A percentile compares a stretch with the other conserved stretches of the same genome.
Evolutionary conservation across 2,329 filamentous ascomycete genomes (phyloP).

Genomic region (Verticillium longisporum): DNA sequence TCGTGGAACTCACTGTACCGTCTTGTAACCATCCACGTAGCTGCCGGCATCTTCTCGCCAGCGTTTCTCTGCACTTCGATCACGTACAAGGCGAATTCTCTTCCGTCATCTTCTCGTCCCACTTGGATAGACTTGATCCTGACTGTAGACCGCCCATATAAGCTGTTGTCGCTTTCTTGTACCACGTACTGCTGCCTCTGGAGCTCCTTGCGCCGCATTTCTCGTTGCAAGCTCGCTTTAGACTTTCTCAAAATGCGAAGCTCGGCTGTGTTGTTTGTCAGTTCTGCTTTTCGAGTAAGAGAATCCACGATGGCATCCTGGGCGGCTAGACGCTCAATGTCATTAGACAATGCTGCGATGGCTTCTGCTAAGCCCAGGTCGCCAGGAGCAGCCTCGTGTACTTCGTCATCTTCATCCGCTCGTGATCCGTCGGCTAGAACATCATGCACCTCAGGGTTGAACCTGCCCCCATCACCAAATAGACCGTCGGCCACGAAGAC

Average conservation of each 20-base stretch:
- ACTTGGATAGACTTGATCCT: conserved; percentile 91
- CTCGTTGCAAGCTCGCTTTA: conserved; percentile 84
- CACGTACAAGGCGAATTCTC: conserved; percentile 89
- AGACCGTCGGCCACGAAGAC: conserved; percentile 93
- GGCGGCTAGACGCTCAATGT: conserved; percentile 81
- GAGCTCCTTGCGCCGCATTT: conserved; percentile 89
- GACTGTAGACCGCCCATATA: conserved; percentile 86
- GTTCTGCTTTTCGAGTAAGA: conserved; percentile 84
- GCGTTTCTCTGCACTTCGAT: conserved; percentile 87
- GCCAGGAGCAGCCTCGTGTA: conserved; percentile 90
- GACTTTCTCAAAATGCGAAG: conserved; percentile 88
- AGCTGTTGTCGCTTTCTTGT: conserved; percentile 94
- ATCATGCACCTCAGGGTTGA: conserved; percentile 78
- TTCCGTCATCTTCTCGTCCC: conserved; percentile 83
- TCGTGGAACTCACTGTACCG: conserved; percentile 97
- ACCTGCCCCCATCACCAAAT: conserved; percentile 82
- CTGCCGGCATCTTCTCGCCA: conserved; percentile 94
- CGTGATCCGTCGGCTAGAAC: conserved; percentile 54
- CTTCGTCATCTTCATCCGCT: conserved; percentile 65
- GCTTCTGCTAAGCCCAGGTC: conserved; percentile 91
- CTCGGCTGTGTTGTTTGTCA: conserved; percentile 95
- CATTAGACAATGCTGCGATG: conserved; percentile 77
- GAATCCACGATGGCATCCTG: conserved; percentile 92
- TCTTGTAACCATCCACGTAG: conserved; percentile 85
- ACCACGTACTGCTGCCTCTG: conserved; percentile 95